Conservation (phyloP, 371 early-diverging fungal species). For the Batrachochytrium dendrobatidis region DNA sequence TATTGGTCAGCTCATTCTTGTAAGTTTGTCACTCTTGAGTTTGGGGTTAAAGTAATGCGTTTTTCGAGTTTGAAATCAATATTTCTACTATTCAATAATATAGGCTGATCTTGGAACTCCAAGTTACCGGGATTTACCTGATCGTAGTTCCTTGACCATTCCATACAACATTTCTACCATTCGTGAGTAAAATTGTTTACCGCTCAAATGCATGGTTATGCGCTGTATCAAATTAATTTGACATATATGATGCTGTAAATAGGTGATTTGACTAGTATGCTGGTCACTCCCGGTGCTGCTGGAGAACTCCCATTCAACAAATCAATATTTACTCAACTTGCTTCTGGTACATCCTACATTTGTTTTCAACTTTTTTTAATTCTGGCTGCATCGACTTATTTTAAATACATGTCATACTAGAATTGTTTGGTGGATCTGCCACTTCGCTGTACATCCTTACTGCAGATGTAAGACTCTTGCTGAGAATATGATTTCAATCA, state of each 20-base stretch:
- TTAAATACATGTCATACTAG: too few species aligned
- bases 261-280: neutral
- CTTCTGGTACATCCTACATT: too few species aligned
- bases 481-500: neutral
- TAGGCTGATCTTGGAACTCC: neutral
- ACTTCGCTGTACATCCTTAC: neutral
- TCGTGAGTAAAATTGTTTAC: neutral
- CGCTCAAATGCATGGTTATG: neutral
- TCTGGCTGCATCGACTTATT: too few species aligned
- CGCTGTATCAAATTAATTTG: neutral
- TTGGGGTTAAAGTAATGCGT: too few species aligned
- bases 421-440: constrained; percentile 2
- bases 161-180: neutral
- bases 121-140: neutral
- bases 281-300: neutral
- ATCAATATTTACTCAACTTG: too few species aligned
- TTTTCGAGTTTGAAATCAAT: too few species aligned
- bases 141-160: neutral
- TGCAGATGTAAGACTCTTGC: neutral
- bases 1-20: neutral
- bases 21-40: neutral
- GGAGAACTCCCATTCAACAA: neutral
- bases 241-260: neutral
- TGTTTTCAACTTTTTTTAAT: too few species aligned
- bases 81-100: too few species aligned